Evolutionary conservation across 1,139 yeast species (phyloP), one percentile per base, ranked within the genome.

Genomic region (Magnusiomyces sp.): DNA sequence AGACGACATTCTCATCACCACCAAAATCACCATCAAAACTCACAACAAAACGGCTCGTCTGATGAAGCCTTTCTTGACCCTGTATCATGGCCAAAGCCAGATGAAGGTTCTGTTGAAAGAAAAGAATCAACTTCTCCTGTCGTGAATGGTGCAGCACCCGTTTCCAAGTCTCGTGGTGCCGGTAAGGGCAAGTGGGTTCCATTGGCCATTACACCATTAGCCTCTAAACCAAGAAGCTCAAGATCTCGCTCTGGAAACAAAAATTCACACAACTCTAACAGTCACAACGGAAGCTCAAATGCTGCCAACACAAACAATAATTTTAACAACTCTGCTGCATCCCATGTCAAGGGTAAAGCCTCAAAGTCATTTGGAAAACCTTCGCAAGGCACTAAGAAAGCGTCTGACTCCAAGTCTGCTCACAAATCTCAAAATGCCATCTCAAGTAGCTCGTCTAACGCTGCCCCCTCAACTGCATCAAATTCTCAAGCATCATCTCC

Each of bases 1-100:
- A 17, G 17, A 20, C 40, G 23, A n/a, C 43, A 16, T 29, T 29
- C 33, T 9, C 43, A 27, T 9, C 43, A 27, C 27, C 17, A 17
- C 32, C 43, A 40, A 16, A 27, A 27, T 11, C 43, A 23, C 17
- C 17, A 29, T 13, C 43, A 16, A 16, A 16, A 14, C 43, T 23
- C 43, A 23, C 27, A 19, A 9, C 32, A 40, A 20, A 16, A 13
- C 43, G 40, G 29, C 29, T 23, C 29, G 4, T 23, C 47, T 13
- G 33, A 27, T 19, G 54, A 52, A n/a, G 10, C 47, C 11, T 33
- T 50, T 10, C 40, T 52, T n/a, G 51, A 52, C 40, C 50, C 54
- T 10, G 43, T 36, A 13, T 42, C 50, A 34, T 52, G 54, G 54
- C 54, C 54, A 20, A 52, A 52, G 47, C 54, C 54, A 6, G 54